Base-by-base conservation (phyloP, 805 yeast species). In the Lipomyces oligophaga region DNA sequence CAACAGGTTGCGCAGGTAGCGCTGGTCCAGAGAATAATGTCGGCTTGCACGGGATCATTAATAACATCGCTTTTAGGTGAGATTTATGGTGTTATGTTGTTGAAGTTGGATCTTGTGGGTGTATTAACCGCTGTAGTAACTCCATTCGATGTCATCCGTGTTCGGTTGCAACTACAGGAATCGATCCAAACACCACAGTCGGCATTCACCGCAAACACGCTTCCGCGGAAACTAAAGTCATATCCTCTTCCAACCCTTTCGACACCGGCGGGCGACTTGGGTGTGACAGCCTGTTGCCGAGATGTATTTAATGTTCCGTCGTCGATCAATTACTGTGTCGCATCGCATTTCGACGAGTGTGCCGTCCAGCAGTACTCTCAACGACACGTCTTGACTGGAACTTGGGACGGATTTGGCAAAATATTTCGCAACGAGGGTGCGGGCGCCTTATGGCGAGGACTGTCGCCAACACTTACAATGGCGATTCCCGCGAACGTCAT, bases 401-500 rank as follows among this genome's bases (percentile, higher is more conserved):
- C 96, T 0, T 73, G 78, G 61, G 83, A 85, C 32, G 93, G 96
- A 0, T 72, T 90, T 54, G 55, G 67, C 1, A 74, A 76, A 34
- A 88, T 90, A 35, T 74, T 80, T 3, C 66, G 72, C 25, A 70
- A 76, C 21, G 98, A 93, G 65, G 98, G 98, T 0, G 22, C 78
- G 0, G 40, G 72, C 1, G 81, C 96, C 0, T 69, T 93, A 15
- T 93, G 96, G 90, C 71, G 97, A 43, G 98, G 98, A 0, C 72
- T 93, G 6, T 77, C 90, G 0, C 63, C 90, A 25, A 86, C 95
- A 0, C 67, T 93, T 16, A 35, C 62, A 13, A 93, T 93, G 95
- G 86, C 96, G 0, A 74, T 89, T 1, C 98, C 98, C 1, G 77
- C 96, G 0, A 93, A 90, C 58, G 84, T 93, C 50, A 89, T 93